Evolutionary conservation across 1,284 basidiomycete species (phyloP).

Genomic region (Cutaneotrichosporon arboriforme): DNA sequence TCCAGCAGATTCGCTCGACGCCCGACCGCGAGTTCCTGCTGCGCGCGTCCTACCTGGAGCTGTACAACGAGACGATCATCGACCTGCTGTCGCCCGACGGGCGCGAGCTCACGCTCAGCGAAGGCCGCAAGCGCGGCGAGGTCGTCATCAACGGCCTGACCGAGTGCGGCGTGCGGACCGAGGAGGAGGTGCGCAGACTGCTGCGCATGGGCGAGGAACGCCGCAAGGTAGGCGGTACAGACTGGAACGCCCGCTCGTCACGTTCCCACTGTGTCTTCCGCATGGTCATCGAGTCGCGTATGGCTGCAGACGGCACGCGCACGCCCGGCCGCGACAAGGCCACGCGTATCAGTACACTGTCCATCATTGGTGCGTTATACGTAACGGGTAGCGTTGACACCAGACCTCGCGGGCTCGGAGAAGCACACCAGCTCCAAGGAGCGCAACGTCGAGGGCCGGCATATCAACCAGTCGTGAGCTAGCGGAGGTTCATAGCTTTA

Average conservation of each 20-base stretch:
- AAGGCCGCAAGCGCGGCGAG: slow-evolving; percentile 47
- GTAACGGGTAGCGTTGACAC: slow-evolving; percentile 45
- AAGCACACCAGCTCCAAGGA: slow-evolving; percentile 91
- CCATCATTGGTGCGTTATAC: slow-evolving; percentile 29
- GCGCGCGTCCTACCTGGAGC: slow-evolving; percentile 89
- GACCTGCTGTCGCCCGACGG: slow-evolving; percentile 49
- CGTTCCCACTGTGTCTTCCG: slow-evolving; percentile 90
- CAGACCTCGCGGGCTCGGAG: slow-evolving; percentile 93
- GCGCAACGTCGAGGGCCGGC: slow-evolving; percentile 82
- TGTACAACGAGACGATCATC: slow-evolving; percentile 91
- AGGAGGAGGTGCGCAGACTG: slow-evolving; percentile 78
- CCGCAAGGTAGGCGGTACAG: slow-evolving; percentile 84
- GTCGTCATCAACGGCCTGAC: slow-evolving; percentile 47
- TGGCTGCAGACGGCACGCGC: slow-evolving; percentile 10
- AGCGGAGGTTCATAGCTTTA: too few species aligned
- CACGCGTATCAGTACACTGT: slow-evolving; percentile 62
- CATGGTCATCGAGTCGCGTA: slow-evolving; percentile 54
- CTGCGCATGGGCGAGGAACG: slow-evolving; percentile 80
- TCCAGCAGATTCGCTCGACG: slow-evolving; percentile 49
- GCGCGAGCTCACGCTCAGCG: slow-evolving; percentile 40
- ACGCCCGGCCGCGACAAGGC: slow-evolving; percentile 31
- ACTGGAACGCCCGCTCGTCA: slow-evolving; percentile 94
- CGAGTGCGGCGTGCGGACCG: slow-evolving; percentile 69
- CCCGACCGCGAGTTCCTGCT: slow-evolving; percentile 76
- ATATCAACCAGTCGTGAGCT: slow-evolving; percentile 56